Conservation (phyloP, 768 basidiomycete genomes). For the Trametes cinnabarina region DNA sequence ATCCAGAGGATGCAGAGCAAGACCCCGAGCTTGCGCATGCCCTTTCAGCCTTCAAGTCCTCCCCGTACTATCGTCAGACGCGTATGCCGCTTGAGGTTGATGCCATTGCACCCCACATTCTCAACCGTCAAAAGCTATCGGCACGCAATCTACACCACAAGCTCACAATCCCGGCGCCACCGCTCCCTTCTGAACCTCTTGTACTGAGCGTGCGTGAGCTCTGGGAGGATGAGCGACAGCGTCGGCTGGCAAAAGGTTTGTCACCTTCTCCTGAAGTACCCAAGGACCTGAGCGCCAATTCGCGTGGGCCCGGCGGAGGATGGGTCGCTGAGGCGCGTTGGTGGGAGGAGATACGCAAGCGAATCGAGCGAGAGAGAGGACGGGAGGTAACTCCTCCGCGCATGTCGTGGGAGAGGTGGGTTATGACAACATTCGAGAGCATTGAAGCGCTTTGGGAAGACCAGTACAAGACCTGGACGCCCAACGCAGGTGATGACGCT, state of each 20-base stretch:
- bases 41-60: constrained; percentile 39
- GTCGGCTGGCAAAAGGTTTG: constrained; percentile 65
- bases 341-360: constrained; percentile 67
- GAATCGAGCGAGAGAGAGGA: constrained; percentile 52
- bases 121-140: constrained; percentile 70
- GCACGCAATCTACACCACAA: constrained; percentile 70
- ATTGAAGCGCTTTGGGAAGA: constrained; percentile 83
- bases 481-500: constrained; percentile 21
- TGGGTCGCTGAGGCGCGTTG: constrained; percentile 76
- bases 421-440: constrained; percentile 90
- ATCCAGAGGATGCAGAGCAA: constrained; percentile 36
- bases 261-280: constrained; percentile 73
- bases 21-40: constrained; percentile 12
- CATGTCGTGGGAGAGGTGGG: constrained; percentile 64
- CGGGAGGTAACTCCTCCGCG: constrained; percentile 25
- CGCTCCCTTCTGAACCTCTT: constrained; percentile 62
- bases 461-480: constrained; percentile 56
- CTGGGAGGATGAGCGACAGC: constrained; percentile 92
- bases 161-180: constrained; percentile 55
- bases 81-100: constrained; percentile 82
- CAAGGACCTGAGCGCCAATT: constrained; percentile 62
- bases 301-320: constrained; percentile 52
- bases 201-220: constrained; percentile 88
- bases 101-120: constrained; percentile 73
- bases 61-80: constrained; percentile 65